Conservation (phyloP, 1,284 basidiomycete species). For the Rhodotorula sp. region DNA sequence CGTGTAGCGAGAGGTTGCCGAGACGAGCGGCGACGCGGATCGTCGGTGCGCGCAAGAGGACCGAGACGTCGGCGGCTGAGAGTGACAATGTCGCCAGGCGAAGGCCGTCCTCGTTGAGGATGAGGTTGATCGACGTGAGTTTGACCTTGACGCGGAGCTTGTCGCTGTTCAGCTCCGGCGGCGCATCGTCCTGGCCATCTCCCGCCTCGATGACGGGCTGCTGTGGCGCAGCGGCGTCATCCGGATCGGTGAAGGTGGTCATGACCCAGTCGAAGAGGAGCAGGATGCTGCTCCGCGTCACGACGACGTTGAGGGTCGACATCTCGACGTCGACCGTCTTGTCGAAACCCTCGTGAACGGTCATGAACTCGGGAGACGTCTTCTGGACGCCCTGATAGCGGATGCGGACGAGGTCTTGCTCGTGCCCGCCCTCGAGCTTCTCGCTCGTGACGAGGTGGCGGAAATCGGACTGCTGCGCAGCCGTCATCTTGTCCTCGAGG, state of each 20-base stretch:
- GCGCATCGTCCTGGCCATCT: not conserved
- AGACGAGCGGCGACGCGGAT: conserved; percentile 81
- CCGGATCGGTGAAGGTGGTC: conserved; percentile 81
- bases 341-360: conserved; percentile 81
- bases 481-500: conserved; percentile 67
- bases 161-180: conserved; percentile 48
- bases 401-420: conserved; percentile 77
- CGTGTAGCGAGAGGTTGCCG: conserved; percentile 80
- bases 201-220: conserved; percentile 10
- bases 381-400: conserved; percentile 79
- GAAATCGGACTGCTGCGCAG: conserved; percentile 57
- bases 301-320: conserved; percentile 88
- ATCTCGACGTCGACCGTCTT: conserved; percentile 78
- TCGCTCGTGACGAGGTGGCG: conserved; percentile 76
- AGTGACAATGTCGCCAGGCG: conserved; percentile 84
- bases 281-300: conserved; percentile 88
- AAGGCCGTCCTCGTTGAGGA: conserved; percentile 74
- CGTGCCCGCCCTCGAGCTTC: conserved; percentile 47
- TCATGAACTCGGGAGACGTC: conserved; percentile 82
- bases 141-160: conserved; percentile 84
- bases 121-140: conserved; percentile 81
- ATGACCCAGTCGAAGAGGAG: conserved; percentile 96
- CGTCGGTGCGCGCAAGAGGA: conserved; percentile 73
- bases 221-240: conserved; percentile 44
- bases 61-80: conserved; percentile 84